These are phyloP conservation scores for Silene noctiflora DNA, from an alignment of 179 eudicot genomes.

Conservation along the genomic window DNA sequence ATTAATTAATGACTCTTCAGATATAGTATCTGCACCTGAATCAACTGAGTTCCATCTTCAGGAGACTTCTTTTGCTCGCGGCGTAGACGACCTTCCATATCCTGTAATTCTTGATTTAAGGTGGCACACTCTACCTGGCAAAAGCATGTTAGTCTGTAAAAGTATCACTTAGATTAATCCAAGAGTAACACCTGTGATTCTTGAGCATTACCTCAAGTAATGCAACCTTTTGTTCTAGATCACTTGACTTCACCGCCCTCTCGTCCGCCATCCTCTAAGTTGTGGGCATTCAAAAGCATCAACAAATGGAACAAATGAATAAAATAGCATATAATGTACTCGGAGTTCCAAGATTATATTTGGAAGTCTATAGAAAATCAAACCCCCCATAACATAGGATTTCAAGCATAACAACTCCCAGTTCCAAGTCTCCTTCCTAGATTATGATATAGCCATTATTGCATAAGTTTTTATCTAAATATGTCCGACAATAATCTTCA, in stretches of 20 bases:
- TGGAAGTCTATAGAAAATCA: background rate
- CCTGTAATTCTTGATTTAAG: constrained; percentile 94
- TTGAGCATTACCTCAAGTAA: constrained; percentile 73
- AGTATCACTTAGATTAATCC: background rate
- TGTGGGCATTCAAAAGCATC: constrained; percentile 24
- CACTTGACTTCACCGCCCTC: constrained; percentile 77
- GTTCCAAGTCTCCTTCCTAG: background rate
- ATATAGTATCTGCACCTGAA: constrained; percentile 55
- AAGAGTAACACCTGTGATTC: background rate
- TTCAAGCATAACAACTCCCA: constrained; percentile 6
- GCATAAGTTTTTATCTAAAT: background rate
- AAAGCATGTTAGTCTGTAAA: constrained; percentile 12
- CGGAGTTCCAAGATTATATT: background rate
- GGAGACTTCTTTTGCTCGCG: constrained; percentile 91
- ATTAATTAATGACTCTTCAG: background rate
- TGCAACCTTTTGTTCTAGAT: constrained; percentile 94
- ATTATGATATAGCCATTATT: background rate
- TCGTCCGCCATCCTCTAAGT: constrained; percentile 90
- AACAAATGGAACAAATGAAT: constrained; percentile 6
- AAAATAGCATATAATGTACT: constrained; percentile 1
- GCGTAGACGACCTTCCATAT: constrained; percentile 86
- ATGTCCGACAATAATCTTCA: background rate
- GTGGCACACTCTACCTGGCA: constrained; percentile 88
- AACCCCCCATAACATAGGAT: background rate
- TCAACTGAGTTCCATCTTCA: constrained; percentile 84